Conservation (phyloP, 2,329 filamentous ascomycete genomes). For the Alternaria consortialis region DNA sequence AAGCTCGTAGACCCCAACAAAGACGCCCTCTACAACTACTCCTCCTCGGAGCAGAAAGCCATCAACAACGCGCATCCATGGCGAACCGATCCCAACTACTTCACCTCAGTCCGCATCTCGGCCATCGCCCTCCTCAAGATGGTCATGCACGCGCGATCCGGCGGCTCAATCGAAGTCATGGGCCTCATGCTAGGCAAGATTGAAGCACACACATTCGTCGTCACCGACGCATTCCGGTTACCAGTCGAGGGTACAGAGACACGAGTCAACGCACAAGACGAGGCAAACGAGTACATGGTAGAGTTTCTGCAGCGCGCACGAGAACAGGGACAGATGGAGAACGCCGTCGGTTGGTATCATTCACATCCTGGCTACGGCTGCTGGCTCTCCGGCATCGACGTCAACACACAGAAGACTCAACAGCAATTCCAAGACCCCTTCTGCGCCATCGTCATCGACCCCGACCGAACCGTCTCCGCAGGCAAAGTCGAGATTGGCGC, state of each 20-base stretch:
- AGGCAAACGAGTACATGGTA: slow-evolving; percentile 97
- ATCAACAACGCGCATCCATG: slow-evolving; percentile 75
- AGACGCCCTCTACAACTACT: slow-evolving; percentile 91
- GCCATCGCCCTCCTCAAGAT: slow-evolving; percentile 96
- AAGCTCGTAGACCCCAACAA: slow-evolving; percentile 84
- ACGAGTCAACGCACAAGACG: slow-evolving; percentile 91
- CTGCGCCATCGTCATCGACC: slow-evolving; percentile 94
- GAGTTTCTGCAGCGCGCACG: slow-evolving; percentile 80
- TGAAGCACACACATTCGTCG: slow-evolving; percentile 82
- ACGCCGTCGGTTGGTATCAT: slow-evolving; percentile 98
- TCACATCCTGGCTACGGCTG: slow-evolving; percentile 97
- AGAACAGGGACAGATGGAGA: slow-evolving; percentile 81
- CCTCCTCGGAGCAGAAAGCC: slow-evolving; percentile 71
- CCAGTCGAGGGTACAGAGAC: slow-evolving; percentile 99
- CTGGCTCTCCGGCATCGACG: slow-evolving; percentile 97
- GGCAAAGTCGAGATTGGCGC: slow-evolving; percentile 98
- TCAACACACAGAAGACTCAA: slow-evolving; percentile 84
- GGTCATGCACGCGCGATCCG: slow-evolving; percentile 98
- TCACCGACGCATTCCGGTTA: slow-evolving; percentile 92
- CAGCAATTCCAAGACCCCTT: slow-evolving; percentile 90
- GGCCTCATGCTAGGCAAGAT: slow-evolving; percentile 97
- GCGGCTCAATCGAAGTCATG: slow-evolving; percentile 94
- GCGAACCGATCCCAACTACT: slow-evolving; percentile 81
- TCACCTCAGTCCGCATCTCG: slow-evolving; percentile 92
- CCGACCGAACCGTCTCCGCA: slow-evolving; percentile 91